phyloP scores from a whole-genome alignment of 148 eudicot genomes.

The Suaeda aralocaspica region DNA sequence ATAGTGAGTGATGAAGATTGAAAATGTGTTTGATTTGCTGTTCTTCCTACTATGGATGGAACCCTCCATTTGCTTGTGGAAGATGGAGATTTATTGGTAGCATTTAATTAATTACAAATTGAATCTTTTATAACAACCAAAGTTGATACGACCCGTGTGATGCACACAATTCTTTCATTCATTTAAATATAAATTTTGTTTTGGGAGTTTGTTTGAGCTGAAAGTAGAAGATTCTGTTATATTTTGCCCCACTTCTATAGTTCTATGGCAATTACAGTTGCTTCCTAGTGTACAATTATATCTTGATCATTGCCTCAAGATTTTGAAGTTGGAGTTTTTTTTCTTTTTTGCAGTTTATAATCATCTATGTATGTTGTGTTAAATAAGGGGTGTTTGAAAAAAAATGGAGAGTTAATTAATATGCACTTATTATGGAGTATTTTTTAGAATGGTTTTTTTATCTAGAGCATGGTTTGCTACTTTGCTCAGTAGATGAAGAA shows the following conservation, averaged over 20 bases:
- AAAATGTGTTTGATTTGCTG: slow-evolving; percentile 10
- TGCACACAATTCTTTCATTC: too few relatives aligned
- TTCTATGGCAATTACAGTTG: background rate
- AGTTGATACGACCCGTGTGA: too few relatives aligned
- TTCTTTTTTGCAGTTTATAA: background rate
- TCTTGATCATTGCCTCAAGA: background rate
- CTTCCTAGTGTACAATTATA: background rate
- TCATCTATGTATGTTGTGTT: too few relatives aligned
- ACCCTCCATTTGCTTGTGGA: too few relatives aligned
- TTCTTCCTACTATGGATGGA: too few relatives aligned
- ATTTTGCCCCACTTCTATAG: background rate
- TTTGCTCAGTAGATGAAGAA: background rate
- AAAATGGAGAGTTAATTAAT: background rate
- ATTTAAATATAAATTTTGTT: background rate
- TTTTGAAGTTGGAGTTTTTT: slow-evolving; percentile 9
- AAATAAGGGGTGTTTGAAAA: background rate
- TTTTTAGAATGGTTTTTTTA: too few relatives aligned
- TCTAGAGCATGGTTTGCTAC: background rate
- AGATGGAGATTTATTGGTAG: too few relatives aligned
- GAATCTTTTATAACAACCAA: too few relatives aligned
- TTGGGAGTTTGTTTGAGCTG: background rate
- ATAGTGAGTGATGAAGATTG: slow-evolving; percentile 5
- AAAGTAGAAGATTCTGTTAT: background rate
- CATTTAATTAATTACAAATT: too few relatives aligned
- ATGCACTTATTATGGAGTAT: too few relatives aligned